Conservation (phyloP, 345 rosid genomes). For the Aquilaria sinensis region DNA sequence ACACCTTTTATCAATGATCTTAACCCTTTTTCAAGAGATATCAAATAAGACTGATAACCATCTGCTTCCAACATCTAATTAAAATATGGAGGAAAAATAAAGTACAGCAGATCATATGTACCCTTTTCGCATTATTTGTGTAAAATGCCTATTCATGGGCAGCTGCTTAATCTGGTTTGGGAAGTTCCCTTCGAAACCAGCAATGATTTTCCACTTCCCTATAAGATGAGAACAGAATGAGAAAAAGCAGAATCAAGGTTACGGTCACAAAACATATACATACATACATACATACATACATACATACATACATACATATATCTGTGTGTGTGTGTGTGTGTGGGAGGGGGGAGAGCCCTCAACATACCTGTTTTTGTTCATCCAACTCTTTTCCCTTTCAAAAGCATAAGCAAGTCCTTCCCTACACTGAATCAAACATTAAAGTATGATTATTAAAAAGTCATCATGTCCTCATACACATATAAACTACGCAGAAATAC, state of each 20-base stretch:
- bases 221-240: slow-evolving; percentile 4
- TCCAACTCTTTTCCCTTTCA: no score
- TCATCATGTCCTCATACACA: no score
- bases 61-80: slow-evolving; percentile 88
- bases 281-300: no score
- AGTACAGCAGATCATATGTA: slow-evolving; percentile 20
- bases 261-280: no score
- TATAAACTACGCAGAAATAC: no score
- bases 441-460: no score
- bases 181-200: slow-evolving; percentile 94
- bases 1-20: slow-evolving; percentile 95
- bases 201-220: slow-evolving; percentile 99
- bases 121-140: slow-evolving; percentile 88
- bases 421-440: no score
- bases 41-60: slow-evolving; percentile 99
- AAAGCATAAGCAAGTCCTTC: no score
- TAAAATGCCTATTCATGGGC: slow-evolving; percentile 93
- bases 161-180: slow-evolving; percentile 95
- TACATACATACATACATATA: no score
- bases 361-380: no score
- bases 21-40: slow-evolving; percentile 98
- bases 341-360: no score
- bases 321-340: no score
- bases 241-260: not conserved
- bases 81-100: slow-evolving; percentile 10